Evolutionary conservation across 768 basidiomycete genomes (phyloP).

Genomic region (Sarcodon aspratus): DNA sequence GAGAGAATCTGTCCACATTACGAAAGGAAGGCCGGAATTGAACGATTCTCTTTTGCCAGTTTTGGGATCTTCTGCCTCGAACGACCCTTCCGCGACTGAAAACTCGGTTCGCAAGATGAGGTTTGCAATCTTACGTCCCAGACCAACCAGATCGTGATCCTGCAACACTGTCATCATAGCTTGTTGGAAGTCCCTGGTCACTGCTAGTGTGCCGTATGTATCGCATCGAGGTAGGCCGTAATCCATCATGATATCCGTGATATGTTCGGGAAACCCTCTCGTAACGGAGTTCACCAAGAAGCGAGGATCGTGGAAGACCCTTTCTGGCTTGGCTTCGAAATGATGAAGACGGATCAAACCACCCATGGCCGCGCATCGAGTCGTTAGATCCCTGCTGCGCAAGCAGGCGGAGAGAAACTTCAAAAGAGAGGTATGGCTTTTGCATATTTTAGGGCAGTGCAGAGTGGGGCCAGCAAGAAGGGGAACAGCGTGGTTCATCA

Average conservation of each 20-base stretch:
- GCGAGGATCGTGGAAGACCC: slow-evolving; percentile 34
- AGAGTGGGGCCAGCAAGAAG: slow-evolving; percentile 32
- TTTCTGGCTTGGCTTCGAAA: slow-evolving; percentile 31
- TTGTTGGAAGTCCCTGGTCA: slow-evolving; percentile 31
- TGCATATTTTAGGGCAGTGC: slow-evolving; percentile 32
- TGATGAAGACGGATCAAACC: slow-evolving; percentile 41
- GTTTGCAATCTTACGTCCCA: slow-evolving; percentile 37
- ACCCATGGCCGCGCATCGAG: slow-evolving; percentile 38
- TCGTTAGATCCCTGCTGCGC: slow-evolving; percentile 42
- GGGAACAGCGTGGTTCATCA: slow-evolving; percentile 41
- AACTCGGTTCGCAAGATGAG: slow-evolving; percentile 50
- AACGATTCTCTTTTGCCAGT: slow-evolving; percentile 30
- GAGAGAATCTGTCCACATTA: slow-evolving; percentile 44
- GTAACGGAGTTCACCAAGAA: slow-evolving; percentile 28
- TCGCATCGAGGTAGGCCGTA: slow-evolving; percentile 42
- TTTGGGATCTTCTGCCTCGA: slow-evolving; percentile 29
- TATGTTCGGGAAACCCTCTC: slow-evolving; percentile 32
- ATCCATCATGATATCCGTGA: slow-evolving; percentile 32
- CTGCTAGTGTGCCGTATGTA: slow-evolving; percentile 19
- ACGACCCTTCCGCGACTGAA: slow-evolving; percentile 45
- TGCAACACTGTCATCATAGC: slow-evolving; percentile 41
- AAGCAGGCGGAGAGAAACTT: slow-evolving; percentile 45
- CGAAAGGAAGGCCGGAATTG: slow-evolving; percentile 48
- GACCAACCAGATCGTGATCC: slow-evolving; percentile 35
- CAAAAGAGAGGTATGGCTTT: slow-evolving; percentile 29